A percentile compares a stretch with the other conserved stretches of the same genome.
Evolutionary conservation across 257 asterid genomes (phyloP).

Genomic region (Thymus quinquecostatus): DNA sequence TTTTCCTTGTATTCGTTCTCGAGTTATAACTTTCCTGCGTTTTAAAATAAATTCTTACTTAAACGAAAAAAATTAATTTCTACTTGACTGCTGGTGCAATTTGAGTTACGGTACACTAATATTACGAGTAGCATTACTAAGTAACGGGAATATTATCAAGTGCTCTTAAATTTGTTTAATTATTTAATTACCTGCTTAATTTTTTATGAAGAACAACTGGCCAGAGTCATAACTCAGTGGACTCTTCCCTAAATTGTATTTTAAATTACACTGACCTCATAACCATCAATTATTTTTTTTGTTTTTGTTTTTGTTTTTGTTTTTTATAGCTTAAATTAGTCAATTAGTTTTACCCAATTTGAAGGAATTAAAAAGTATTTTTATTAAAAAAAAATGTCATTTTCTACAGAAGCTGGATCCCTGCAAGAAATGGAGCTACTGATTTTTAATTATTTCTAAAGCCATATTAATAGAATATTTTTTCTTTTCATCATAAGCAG

Average conservation of each 20-base stretch:
- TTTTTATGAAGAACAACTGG: background rate
- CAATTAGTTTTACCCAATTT: background rate
- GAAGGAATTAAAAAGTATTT: background rate
- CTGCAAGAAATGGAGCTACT: background rate
- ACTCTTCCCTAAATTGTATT: conserved; percentile 3
- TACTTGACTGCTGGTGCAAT: no score
- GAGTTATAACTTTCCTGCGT: no score
- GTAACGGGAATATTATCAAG: no score
- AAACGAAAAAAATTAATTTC: no score
- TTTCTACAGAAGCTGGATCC: conserved; percentile 19
- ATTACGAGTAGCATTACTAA: no score
- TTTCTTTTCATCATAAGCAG: background rate
- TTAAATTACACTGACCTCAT: background rate
- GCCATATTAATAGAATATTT: background rate
- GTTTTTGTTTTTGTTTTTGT: no score
- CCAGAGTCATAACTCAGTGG: background rate
- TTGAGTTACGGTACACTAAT: no score
- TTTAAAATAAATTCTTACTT: no score
- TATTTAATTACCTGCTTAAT: background rate
- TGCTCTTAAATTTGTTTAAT: background rate
- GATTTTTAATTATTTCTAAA: background rate
- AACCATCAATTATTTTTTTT: background rate
- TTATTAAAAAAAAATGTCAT: background rate
- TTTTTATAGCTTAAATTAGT: background rate
- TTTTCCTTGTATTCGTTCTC: no score